These are phyloP conservation scores for Acacia confusa DNA, from an alignment of 306 rosid species.

Conservation along the genomic window DNA sequence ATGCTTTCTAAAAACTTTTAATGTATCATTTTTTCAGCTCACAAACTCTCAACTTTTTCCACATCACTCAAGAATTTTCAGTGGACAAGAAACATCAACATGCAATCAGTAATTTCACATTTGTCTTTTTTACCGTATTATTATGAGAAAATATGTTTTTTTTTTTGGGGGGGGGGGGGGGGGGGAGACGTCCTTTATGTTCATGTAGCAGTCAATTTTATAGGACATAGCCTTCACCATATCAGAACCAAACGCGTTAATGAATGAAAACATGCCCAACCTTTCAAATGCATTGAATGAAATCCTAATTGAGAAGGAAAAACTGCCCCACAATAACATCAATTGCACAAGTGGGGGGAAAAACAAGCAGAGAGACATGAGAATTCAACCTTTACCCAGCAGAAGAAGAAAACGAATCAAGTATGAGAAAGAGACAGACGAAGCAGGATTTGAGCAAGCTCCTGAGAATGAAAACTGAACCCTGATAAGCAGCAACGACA, in stretches of 20 bases:
- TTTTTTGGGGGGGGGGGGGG: no score
- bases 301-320: neutral
- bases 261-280: neutral
- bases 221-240: neutral
- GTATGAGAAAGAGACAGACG: constrained; percentile 6
- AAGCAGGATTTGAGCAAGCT: constrained; percentile 37
- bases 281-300: neutral
- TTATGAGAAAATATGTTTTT: neutral
- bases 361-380: constrained; percentile 2
- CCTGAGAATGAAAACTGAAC: neutral
- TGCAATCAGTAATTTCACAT: neutral
- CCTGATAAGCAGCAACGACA: constrained; percentile 23
- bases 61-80: neutral
- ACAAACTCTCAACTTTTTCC: neutral
- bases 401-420: neutral
- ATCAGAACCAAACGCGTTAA: constrained; percentile 22
- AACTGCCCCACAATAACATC: neutral
- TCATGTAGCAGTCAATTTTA: neutral
- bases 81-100: neutral
- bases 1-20: neutral
- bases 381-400: constrained; percentile 17
- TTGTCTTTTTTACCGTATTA: neutral
- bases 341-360: neutral
- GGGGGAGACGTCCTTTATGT: neutral
- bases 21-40: neutral